A percentile compares a stretch with the other conserved stretches of the same genome.
Conservation (phyloP, 768 basidiomycete species). For the Kwoniella bestiolae region DNA sequence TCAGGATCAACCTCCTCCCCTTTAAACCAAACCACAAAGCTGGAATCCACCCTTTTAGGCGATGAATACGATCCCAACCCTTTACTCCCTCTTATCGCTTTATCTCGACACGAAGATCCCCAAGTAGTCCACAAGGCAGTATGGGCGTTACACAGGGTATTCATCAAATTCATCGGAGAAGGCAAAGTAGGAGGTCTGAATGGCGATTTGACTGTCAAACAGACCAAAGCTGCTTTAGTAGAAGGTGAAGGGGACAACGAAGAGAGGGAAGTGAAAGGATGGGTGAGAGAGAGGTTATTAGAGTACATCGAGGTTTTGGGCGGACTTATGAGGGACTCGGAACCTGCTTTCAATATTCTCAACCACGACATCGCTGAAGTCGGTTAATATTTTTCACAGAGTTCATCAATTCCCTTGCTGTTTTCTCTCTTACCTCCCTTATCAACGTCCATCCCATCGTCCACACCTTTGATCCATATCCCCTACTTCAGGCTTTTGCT, state of each 20-base stretch:
- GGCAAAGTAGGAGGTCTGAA: constrained; percentile 61
- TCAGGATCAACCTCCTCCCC: constrained; percentile 19
- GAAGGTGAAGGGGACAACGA: constrained; percentile 61
- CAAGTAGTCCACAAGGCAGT: constrained; percentile 72
- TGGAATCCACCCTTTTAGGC: constrained; percentile 64
- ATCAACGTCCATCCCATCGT: constrained; percentile 31
- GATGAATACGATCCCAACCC: constrained; percentile 71
- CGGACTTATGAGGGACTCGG: constrained; percentile 75
- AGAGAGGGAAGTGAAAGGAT: constrained; percentile 66
- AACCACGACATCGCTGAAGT: background rate
- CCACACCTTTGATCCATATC: constrained; percentile 39
- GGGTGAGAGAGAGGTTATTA: constrained; percentile 78
- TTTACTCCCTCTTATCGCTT: constrained; percentile 72
- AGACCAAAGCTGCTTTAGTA: constrained; percentile 40
- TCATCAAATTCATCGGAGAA: constrained; percentile 67
- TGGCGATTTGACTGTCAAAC: constrained; percentile 15
- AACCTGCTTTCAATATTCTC: constrained; percentile 63
- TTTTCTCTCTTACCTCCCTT: constrained; percentile 44
- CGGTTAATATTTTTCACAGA: constrained; percentile 6
- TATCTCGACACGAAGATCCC: constrained; percentile 62
- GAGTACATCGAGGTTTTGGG: constrained; percentile 71
- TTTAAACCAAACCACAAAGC: constrained; percentile 40
- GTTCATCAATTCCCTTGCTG: constrained; percentile 43
- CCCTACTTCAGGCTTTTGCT: constrained; percentile 43
- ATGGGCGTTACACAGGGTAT: constrained; percentile 80